phyloP scores from a whole-genome alignment of 805 yeast genomes.

The Saccharomycopsis microspora region DNA sequence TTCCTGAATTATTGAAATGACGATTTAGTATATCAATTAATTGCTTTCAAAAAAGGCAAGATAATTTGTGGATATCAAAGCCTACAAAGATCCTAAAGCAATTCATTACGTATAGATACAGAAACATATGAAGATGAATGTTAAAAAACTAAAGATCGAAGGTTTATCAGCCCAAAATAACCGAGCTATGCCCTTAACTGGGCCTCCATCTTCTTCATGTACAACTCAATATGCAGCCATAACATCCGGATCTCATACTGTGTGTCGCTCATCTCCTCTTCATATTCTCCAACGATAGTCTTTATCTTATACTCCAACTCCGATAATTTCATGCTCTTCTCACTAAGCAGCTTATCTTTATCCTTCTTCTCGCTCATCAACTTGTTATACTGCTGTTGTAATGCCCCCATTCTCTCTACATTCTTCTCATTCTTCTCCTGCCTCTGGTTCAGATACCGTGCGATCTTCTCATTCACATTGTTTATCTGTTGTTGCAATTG shows the following conservation, averaged over 20 bases:
- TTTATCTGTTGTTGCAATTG: constrained; percentile 29
- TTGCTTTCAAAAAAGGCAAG: no score
- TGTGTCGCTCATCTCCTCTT: constrained; percentile 29
- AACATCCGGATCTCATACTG: constrained; percentile 22
- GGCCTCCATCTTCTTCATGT: constrained; percentile 11
- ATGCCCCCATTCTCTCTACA: constrained; percentile 23
- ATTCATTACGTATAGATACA: no score
- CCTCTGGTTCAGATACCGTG: constrained; percentile 26
- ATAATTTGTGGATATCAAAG: no score
- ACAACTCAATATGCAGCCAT: constrained; percentile 19
- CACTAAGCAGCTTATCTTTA: constrained; percentile 27
- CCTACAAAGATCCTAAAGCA: no score
- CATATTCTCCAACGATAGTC: constrained; percentile 24
- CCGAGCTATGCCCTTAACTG: neutral
- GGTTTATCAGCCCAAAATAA: no score
- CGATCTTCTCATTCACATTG: constrained; percentile 30
- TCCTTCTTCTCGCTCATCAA: constrained; percentile 27
- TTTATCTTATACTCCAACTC: constrained; percentile 28
- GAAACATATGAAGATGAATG: no score
- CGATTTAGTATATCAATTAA: no score
- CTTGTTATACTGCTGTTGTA: constrained; percentile 26
- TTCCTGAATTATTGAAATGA: no score
- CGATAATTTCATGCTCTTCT: constrained; percentile 25
- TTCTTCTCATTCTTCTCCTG: constrained; percentile 25
- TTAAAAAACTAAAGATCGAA: no score